Base-by-base conservation (phyloP, 1,284 basidiomycete genomes). In the Cutaneotrichosporon sp. region DNA sequence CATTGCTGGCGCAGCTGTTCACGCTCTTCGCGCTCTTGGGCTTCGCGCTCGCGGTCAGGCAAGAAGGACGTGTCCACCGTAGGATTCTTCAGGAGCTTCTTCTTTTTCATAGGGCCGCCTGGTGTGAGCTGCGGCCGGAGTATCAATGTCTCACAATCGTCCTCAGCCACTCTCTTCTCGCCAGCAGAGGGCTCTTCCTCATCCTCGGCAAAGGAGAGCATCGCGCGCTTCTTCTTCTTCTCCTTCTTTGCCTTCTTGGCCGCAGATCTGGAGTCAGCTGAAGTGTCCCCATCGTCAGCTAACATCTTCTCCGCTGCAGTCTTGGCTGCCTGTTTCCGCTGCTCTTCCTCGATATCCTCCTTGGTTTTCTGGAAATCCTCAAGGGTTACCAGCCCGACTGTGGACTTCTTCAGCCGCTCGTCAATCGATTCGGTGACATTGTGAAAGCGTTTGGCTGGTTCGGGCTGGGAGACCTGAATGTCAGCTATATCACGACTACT, bases 41-140 rank as follows among this genome's bases (percentile, higher is more conserved):
- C 91, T 68, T 99, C 96, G 8, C 96, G 85, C 27, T 94, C 90
- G 25, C 96, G 83, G 72, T 99, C 96, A 0, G 96, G 96, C 8
- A 99, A 80, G 78, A 99, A 99, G 2, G 93, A 97, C 0, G 96
- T 99, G 70, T 98, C 96, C 32, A 97, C 94, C 46, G 85, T 80
- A 0, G 96, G 96, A 64, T 98, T 97, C 79, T 98, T 98, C 66
- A 87, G 83, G 41, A 90, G 82, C 71, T 88, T 91, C 57, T 81
- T 76, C 71, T 88, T 91, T 74, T 92, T 93, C 8, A 76, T 59
- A 5, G 67, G 51, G 26, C 47, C 10, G 26, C 46, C 52, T 59
- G 46, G 12, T 9, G 44, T 52, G 14, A 57, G 51, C 31, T 35
- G 24, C n/a, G 8, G 22, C 16, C 5, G 3, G 11, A 6, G 14